Base-by-base conservation (phyloP, 192 early-diverging fungal genomes). In the Podochytrium sp. region DNA sequence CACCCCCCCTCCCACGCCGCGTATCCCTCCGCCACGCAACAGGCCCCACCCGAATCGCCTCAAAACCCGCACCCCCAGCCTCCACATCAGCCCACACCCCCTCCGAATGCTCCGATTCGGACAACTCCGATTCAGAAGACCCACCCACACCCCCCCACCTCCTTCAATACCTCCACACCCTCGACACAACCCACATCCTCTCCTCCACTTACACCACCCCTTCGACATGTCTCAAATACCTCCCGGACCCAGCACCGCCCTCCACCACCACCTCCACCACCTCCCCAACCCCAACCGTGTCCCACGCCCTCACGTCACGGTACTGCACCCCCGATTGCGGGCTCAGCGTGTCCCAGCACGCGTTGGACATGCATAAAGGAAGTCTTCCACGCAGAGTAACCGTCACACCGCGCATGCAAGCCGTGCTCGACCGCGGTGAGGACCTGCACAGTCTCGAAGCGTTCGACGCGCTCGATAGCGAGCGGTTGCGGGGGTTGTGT, bases 181-280 rank as follows among this genome's bases (percentile, higher is more conserved):
- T 29, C 37, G 37, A 12, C 32, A 16, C 33, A 62, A 62, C 27
- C 10, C 27, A 27, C 20, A 47, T n/a, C n/a, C 52, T 55, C 10
- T 61, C 63, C 42, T 16, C 4, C 23, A 23, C 56, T 4, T 69
- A 37, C 52, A 25, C 14, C 10, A 71, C 69, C 4, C 53, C 56
- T 29, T 16, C 30, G 60, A 59, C 69, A n/a, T 71, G 69, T 30
- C 56, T 59, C 0, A 71, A 71, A 71, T 71, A 71, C 40, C 56
- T 71, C 42, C 69, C 69, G 12, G 69, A 71, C 40, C 69, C 69
- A 32, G 37, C 35, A 12, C 18, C 53, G 1, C 66, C 49, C 6
- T 7, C 16, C 43, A 38, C 23, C 38, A 60, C 23, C 55, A 4
- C 18, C 39, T 38, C n/a, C 5, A 32, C 20, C 30, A 12, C 37